These are phyloP conservation scores for Nicotiana benthamiana DNA, from an alignment of 257 asterid genomes.

Conservation along the genomic window DNA sequence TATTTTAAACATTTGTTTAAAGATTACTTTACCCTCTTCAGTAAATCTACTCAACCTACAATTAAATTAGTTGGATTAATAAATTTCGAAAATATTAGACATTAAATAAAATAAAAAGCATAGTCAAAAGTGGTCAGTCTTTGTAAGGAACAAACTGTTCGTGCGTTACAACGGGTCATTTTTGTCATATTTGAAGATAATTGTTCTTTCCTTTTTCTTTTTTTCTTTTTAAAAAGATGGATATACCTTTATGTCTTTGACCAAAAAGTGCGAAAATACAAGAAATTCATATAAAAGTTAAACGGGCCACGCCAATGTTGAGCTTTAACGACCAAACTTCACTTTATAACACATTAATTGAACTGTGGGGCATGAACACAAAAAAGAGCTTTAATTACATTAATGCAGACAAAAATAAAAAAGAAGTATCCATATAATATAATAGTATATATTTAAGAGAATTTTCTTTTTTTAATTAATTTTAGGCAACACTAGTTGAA, in stretches of 20 bases:
- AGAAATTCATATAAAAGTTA: background rate
- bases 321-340: background rate
- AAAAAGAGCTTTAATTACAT: too few relatives aligned
- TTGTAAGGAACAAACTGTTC: background rate
- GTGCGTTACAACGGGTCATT: background rate
- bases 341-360: background rate
- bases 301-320: background rate
- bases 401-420: too few relatives aligned
- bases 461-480: too few relatives aligned
- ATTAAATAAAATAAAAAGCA: background rate
- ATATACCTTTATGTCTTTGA: background rate
- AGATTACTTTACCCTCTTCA: too few relatives aligned
- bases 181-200: background rate
- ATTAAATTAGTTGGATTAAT: background rate
- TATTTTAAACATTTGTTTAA: too few relatives aligned
- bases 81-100: background rate
- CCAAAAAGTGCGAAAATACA: background rate
- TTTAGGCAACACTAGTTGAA: too few relatives aligned
- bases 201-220: background rate
- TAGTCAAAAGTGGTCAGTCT: background rate
- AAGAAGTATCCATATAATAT: too few relatives aligned
- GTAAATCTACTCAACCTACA: too few relatives aligned
- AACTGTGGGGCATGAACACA: too few relatives aligned
- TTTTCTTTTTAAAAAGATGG: background rate
- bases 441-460: too few relatives aligned